phyloP scores from a whole-genome alignment of 169 alveolate genomes.

The Plasmodium billcollinsi region DNA sequence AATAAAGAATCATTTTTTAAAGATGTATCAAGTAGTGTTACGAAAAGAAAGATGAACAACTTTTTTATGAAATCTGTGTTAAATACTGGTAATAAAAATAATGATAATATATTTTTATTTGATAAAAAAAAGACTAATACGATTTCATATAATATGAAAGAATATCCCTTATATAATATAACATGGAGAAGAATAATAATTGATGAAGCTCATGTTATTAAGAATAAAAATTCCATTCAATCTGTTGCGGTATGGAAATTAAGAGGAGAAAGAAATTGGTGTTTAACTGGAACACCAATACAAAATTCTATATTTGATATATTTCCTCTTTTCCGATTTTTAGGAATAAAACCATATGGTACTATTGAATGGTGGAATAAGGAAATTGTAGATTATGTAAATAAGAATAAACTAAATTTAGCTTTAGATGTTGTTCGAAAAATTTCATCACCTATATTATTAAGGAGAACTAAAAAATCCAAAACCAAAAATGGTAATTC shows the following conservation, averaged over 20 bases:
- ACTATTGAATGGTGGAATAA: constrained; percentile 87
- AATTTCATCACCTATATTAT: constrained; percentile 82
- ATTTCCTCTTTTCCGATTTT: constrained; percentile 90
- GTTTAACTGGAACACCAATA: constrained; percentile 96
- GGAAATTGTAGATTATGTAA: constrained; percentile 80
- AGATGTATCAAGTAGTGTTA: background rate
- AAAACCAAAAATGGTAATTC: constrained; percentile 85
- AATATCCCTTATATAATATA: constrained; percentile 82
- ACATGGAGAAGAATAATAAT: constrained; percentile 90
- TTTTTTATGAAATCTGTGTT: constrained; percentile 39
- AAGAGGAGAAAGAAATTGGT: constrained; percentile 90
- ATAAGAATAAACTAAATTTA: constrained; percentile 79
- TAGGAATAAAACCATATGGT: constrained; percentile 91
- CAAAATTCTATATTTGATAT: constrained; percentile 93
- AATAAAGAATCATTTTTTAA: constrained; percentile 1
- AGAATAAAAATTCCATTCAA: constrained; percentile 86
- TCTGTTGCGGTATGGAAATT: constrained; percentile 89
- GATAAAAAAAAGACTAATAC: constrained; percentile 23
- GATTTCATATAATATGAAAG: background rate
- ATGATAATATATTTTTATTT: background rate
- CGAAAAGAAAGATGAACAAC: constrained; percentile 10
- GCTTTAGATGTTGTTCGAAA: constrained; percentile 80
- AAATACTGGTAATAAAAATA: background rate
- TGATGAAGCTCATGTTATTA: constrained; percentile 94
- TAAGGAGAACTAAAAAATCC: constrained; percentile 92